phyloP scores from a whole-genome alignment of 768 basidiomycete species.

The Suillus decipiens region DNA sequence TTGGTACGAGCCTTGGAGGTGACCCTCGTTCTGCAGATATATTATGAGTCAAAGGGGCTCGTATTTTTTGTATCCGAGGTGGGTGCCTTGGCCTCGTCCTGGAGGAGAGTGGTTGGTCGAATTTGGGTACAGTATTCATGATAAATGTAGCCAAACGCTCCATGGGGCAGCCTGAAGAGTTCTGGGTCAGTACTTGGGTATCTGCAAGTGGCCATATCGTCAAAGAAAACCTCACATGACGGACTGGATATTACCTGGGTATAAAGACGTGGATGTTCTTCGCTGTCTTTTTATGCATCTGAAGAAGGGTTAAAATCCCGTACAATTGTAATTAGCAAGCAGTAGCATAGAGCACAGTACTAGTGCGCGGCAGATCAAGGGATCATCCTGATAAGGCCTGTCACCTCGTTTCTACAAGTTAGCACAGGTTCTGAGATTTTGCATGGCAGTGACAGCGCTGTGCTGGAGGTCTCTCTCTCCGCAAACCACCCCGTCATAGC shows the following conservation, averaged over 20 bases:
- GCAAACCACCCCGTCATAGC: background rate
- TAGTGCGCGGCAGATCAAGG: background rate
- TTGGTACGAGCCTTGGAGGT: background rate
- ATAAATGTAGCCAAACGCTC: background rate
- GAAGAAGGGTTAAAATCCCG: background rate
- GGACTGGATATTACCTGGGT: background rate
- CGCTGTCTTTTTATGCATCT: background rate
- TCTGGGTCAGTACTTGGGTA: background rate
- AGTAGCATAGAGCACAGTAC: background rate
- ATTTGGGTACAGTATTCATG: background rate
- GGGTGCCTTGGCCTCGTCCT: background rate
- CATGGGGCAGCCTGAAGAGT: background rate
- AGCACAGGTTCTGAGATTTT: background rate
- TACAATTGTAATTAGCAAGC: background rate
- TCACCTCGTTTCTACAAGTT: slow-evolving; percentile 8
- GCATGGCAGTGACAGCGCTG: background rate
- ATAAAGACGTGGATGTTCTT: background rate
- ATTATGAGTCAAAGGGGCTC: background rate
- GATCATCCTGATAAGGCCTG: background rate
- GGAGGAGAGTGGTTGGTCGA: background rate
- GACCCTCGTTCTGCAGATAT: background rate
- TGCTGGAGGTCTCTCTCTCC: background rate
- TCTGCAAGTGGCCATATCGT: background rate
- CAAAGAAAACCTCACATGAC: background rate
- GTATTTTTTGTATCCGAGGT: background rate